A percentile compares a stretch with the other conserved stretches of the same genome.
Evolutionary conservation across 176 grass and related monocot species (phyloP).

Genomic region (Poa pratensis): DNA sequence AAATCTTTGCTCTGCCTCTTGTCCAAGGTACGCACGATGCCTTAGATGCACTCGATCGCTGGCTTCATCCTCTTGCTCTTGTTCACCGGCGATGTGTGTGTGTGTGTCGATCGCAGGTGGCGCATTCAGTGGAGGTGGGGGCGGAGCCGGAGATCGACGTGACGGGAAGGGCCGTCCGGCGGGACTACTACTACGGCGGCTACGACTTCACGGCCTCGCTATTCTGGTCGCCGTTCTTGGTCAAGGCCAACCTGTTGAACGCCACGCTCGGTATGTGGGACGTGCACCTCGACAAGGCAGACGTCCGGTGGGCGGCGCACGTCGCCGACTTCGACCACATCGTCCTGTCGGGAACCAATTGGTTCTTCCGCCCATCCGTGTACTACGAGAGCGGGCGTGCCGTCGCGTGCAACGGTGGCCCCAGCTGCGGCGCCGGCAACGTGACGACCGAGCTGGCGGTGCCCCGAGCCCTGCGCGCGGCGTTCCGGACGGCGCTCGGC

Average conservation of each 20-base stretch:
- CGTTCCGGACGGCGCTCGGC: constrained; percentile 55
- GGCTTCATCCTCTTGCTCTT: not conserved
- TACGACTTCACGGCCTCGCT: constrained; percentile 56
- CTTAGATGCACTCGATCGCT: not conserved
- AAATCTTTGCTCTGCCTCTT: constrained; percentile 78
- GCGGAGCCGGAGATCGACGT: constrained; percentile 44
- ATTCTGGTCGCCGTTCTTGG: constrained; percentile 72
- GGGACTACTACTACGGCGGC: constrained; percentile 43
- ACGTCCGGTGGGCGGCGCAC: constrained; percentile 52
- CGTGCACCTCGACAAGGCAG: constrained; percentile 62
- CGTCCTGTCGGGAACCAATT: constrained; percentile 60
- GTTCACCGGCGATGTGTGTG: not conserved
- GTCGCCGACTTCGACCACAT: constrained; percentile 54
- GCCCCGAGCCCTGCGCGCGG: constrained; percentile 36
- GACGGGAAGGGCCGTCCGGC: constrained; percentile 49
- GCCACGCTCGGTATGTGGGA: constrained; percentile 55
- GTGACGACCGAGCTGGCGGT: constrained; percentile 48
- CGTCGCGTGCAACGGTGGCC: constrained; percentile 47
- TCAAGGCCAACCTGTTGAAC: constrained; percentile 54
- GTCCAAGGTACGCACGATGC: constrained; percentile 39
- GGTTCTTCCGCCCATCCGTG: constrained; percentile 61
- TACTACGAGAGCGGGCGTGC: constrained; percentile 44
- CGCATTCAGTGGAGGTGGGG: constrained; percentile 36
- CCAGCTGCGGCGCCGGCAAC: not conserved
- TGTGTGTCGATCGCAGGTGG: constrained; percentile 12